Conservation (phyloP, 106 monocot species). For the Apostasia shenzhenica region DNA sequence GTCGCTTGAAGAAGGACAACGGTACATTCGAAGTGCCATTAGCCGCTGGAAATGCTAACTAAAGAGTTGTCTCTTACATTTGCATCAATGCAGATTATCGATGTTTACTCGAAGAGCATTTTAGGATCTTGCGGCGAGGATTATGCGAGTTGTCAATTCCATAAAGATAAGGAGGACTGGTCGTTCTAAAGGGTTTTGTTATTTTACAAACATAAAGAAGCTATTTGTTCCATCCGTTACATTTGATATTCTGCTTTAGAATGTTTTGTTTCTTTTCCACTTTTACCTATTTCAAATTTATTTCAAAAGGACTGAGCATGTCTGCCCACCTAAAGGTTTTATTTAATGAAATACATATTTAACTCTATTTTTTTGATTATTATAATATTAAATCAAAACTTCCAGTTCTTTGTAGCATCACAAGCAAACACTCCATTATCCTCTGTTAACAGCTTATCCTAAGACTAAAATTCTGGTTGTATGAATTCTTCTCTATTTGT, state of each 20-base stretch:
- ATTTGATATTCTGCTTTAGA: background rate
- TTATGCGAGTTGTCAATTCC: slow-evolving; percentile 58
- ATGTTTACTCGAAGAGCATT: slow-evolving; percentile 43
- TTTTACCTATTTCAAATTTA: too few relatives aligned
- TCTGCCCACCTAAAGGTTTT: background rate
- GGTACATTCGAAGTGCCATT: slow-evolving; percentile 18
- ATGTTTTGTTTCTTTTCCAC: too few relatives aligned
- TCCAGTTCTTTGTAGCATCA: too few relatives aligned
- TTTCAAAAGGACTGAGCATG: background rate
- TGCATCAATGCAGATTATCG: slow-evolving; percentile 35
- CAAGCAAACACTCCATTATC: too few relatives aligned
- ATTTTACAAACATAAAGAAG: background rate
- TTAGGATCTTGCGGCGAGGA: slow-evolving; percentile 61
- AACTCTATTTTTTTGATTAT: background rate
- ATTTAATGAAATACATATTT: background rate
- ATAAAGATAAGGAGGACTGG: slow-evolving; percentile 66
- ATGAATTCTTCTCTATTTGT: too few relatives aligned
- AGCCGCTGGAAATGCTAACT: background rate
- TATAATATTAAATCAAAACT: too few relatives aligned
- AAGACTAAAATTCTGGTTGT: too few relatives aligned
- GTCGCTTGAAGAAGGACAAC: slow-evolving; percentile 45
- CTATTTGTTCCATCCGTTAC: background rate
- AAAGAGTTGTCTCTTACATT: background rate
- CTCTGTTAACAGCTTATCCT: too few relatives aligned
- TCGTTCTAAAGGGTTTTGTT: slow-evolving; percentile 45